Conservation (phyloP, 306 rosid species). For the Albizia julibrissin region DNA sequence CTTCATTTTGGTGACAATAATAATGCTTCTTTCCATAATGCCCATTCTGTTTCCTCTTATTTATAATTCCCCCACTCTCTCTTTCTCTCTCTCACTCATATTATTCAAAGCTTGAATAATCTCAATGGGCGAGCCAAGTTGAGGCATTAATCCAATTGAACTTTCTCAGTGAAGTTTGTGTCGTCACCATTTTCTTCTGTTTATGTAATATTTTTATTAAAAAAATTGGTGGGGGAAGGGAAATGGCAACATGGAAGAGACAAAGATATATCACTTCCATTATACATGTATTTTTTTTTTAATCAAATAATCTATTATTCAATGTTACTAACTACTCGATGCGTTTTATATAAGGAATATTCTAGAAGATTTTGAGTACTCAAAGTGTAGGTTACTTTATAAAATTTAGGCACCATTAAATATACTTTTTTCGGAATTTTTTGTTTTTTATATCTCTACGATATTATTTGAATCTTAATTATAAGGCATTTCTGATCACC, state of each 20-base stretch:
- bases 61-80: background rate
- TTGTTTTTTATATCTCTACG: no score
- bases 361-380: background rate
- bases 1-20: conserved; percentile 10
- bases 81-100: background rate
- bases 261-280: conserved; percentile 3
- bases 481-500: background rate
- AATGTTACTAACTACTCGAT: background rate
- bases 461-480: no score
- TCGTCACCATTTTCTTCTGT: conserved; percentile 11
- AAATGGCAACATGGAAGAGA: background rate
- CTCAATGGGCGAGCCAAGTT: conserved; percentile 19
- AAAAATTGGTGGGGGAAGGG: background rate
- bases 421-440: background rate
- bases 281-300: background rate
- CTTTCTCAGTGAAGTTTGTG: conserved; percentile 10
- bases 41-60: conserved; percentile 27
- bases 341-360: background rate
- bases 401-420: background rate
- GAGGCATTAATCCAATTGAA: conserved; percentile 17
- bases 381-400: background rate
- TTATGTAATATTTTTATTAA: background rate
- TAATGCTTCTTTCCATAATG: background rate
- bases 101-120: conserved; percentile 38
- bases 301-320: background rate